Conservation (phyloP, 805 yeast genomes). For the Cyberlindnera subsufficiens region DNA sequence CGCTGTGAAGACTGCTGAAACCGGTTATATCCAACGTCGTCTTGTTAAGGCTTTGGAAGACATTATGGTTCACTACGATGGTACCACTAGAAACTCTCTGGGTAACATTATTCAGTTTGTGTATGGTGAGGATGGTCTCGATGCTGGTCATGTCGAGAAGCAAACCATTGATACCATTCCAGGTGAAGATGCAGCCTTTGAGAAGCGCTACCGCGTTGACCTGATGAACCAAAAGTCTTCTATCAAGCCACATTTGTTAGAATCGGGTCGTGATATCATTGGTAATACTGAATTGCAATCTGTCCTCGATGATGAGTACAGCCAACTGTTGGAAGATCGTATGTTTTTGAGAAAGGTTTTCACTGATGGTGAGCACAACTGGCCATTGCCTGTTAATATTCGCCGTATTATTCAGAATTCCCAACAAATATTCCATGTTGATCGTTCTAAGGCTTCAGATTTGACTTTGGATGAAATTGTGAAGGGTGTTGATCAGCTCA, state of each 20-base stretch:
- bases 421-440: slow-evolving; percentile 93
- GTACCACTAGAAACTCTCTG: slow-evolving; percentile 94
- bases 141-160: slow-evolving; percentile 96
- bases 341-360: slow-evolving; percentile 75
- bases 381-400: slow-evolving; percentile 97
- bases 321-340: slow-evolving; percentile 75
- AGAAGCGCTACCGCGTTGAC: slow-evolving; percentile 79
- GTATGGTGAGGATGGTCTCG: slow-evolving; percentile 99
- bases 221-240: slow-evolving; percentile 63
- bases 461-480: slow-evolving; percentile 80
- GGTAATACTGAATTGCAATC: slow-evolving; percentile 86
- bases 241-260: slow-evolving; percentile 68
- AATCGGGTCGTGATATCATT: slow-evolving; percentile 83
- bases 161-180: slow-evolving; percentile 95
- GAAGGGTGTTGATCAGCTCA: slow-evolving; percentile 59
- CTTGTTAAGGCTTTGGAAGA: slow-evolving; percentile 94
- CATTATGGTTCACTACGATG: slow-evolving; percentile 97
- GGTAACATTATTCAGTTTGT: slow-evolving; percentile 95
- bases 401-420: slow-evolving; percentile 96
- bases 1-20: slow-evolving; percentile 98
- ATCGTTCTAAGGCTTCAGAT: slow-evolving; percentile 85
- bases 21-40: slow-evolving; percentile 98
- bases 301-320: slow-evolving; percentile 76
- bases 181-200: slow-evolving; percentile 82
- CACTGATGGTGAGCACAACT: slow-evolving; percentile 87